A percentile compares a stretch with the other conserved stretches of the same genome.
Conservation (phyloP, 306 rosid genomes). For the Fragaria iinumae region DNA sequence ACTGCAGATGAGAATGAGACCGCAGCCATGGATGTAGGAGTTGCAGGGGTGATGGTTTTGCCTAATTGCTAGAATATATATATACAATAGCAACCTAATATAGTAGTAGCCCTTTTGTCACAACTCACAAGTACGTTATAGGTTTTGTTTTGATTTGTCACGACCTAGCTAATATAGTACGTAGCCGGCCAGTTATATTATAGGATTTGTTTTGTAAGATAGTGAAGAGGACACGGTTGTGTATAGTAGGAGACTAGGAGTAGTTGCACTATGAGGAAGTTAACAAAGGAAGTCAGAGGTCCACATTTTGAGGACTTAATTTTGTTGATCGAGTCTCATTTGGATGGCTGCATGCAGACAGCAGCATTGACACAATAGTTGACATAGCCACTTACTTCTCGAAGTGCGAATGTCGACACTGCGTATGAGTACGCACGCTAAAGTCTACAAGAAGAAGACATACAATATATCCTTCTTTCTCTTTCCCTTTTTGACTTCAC, state of each 20-base stretch:
- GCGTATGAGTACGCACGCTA: neutral
- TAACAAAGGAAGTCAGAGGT: neutral
- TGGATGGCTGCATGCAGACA: neutral
- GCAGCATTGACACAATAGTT: neutral
- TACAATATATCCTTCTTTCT: neutral
- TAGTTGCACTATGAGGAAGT: neutral
- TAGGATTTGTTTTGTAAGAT: neutral
- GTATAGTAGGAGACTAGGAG: neutral
- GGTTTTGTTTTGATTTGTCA: neutral
- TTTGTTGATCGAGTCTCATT: constrained; percentile 1
- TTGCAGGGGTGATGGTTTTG: neutral
- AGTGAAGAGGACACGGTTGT: neutral
- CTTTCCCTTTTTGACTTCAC: neutral
- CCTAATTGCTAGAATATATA: neutral
- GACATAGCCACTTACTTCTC: neutral
- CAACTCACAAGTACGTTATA: neutral
- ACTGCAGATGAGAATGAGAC: constrained; percentile 2
- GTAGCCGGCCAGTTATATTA: constrained; percentile 5
- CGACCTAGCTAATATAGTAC: no score
- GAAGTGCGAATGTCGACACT: constrained; percentile 4
- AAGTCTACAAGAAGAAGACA: neutral
- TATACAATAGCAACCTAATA: neutral
- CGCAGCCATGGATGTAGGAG: neutral
- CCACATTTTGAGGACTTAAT: neutral
- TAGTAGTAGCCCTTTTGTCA: neutral